phyloP scores from a whole-genome alignment of 1,284 basidiomycete genomes.

The Ganoderma meredithae region DNA sequence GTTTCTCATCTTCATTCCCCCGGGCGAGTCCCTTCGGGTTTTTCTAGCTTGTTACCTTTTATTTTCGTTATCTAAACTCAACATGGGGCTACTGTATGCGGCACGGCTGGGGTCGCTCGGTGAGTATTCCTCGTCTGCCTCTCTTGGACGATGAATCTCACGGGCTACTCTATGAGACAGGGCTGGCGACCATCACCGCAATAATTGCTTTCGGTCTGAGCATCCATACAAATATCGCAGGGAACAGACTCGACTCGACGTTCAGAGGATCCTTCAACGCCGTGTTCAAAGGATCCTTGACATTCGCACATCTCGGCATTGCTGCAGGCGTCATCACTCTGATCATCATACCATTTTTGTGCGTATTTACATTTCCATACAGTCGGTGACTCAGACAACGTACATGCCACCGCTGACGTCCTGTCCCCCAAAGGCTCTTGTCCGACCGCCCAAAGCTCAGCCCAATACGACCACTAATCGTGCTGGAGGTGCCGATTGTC shows the following conservation, averaged over 20 bases:
- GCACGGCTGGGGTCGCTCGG: conserved; percentile 1
- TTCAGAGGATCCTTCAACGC: background rate
- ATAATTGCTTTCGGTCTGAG: background rate
- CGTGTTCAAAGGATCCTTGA: background rate
- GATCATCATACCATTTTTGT: background rate
- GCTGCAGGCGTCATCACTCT: background rate
- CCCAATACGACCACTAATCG: background rate
- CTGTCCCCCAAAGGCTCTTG: background rate
- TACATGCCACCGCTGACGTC: background rate
- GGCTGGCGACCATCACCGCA: background rate
- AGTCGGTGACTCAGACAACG: background rate
- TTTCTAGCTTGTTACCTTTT: background rate
- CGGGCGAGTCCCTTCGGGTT: background rate
- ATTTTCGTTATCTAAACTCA: background rate
- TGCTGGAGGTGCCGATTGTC: background rate
- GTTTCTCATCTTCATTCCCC: background rate
- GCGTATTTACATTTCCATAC: background rate
- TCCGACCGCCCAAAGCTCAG: background rate
- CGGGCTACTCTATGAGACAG: background rate
- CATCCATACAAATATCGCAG: background rate
- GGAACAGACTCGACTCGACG: background rate
- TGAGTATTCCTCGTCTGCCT: background rate
- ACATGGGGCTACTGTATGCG: background rate
- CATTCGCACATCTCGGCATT: background rate
- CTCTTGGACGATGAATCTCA: background rate